Conservation (phyloP, 2,329 filamentous ascomycete species). For the Fusarium chlamydosporum region DNA sequence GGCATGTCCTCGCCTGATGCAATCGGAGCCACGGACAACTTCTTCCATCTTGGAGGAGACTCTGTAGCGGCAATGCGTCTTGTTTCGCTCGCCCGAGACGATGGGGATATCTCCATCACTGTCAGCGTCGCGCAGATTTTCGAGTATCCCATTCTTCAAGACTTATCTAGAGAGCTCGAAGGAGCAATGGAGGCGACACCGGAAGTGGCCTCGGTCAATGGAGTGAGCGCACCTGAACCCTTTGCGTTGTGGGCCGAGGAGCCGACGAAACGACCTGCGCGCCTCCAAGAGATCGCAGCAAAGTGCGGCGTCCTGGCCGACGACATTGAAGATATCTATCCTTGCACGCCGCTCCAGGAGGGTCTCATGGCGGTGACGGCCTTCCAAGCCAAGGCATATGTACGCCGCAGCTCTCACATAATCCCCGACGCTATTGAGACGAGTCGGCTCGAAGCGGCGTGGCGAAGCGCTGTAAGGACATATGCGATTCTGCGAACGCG, state of each 20-base stretch:
- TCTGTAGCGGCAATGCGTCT: conserved; percentile 17
- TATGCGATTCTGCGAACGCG: conserved; percentile 20
- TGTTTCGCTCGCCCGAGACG: conserved; percentile 21
- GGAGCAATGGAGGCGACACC: conserved; percentile 15
- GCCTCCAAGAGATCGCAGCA: conserved; percentile 15
- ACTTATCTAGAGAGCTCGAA: conserved; percentile 16
- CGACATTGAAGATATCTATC: conserved; percentile 13
- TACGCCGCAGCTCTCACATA: conserved; percentile 17
- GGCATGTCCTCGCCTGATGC: conserved; percentile 16
- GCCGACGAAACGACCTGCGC: conserved; percentile 11
- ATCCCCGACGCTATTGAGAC: conserved; percentile 13
- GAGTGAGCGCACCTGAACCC: conserved; percentile 15
- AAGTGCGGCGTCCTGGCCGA: conserved; percentile 13
- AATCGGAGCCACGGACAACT: conserved; percentile 19
- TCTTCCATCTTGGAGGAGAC: conserved; percentile 21
- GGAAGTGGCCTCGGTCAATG: conserved; percentile 9
- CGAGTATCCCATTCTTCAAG: conserved; percentile 20
- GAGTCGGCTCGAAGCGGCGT: conserved; percentile 16
- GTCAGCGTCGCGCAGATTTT: conserved; percentile 18
- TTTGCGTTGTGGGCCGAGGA: conserved; percentile 17
- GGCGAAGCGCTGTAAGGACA: conserved; percentile 16
- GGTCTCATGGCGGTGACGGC: conserved; percentile 20
- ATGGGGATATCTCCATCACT: conserved; percentile 16
- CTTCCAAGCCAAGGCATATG: conserved; percentile 20
- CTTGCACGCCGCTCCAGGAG: conserved; percentile 18